These are phyloP conservation scores for Aeschynomene evenia DNA, from an alignment of 306 rosid genomes.

Conservation along the genomic window DNA sequence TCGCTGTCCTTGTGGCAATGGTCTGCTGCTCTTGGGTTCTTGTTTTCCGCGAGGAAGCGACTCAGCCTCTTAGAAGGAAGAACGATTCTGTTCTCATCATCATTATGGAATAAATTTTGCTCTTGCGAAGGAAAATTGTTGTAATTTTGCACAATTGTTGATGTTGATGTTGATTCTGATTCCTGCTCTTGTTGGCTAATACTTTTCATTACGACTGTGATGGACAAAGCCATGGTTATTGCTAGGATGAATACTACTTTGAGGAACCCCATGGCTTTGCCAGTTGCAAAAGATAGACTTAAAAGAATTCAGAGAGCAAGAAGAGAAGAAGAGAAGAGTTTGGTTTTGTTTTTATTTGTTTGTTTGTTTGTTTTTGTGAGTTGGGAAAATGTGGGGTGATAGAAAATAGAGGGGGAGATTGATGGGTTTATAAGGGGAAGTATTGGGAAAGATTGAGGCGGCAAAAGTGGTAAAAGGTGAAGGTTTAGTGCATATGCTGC, in stretches of 20 bases:
- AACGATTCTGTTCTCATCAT: background rate
- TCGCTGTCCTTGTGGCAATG: constrained; percentile 60
- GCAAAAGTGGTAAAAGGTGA: constrained; percentile 56
- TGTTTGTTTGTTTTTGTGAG: constrained; percentile 19
- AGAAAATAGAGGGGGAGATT: constrained; percentile 38
- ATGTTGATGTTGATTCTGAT: background rate
- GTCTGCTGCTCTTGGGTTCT: constrained; percentile 50
- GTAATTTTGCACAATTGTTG: background rate
- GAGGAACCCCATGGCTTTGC: constrained; percentile 64
- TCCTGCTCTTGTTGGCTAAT: constrained; percentile 27
- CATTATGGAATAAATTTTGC: background rate
- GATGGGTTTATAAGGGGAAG: constrained; percentile 51
- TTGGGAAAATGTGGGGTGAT: constrained; percentile 24
- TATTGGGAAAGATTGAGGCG: constrained; percentile 60
- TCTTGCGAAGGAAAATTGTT: background rate
- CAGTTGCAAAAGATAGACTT: background rate
- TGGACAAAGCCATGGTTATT: constrained; percentile 78
- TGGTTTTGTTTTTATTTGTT: too few species aligned
- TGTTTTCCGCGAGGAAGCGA: constrained; percentile 51
- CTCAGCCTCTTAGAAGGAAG: constrained; percentile 59
- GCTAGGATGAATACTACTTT: constrained; percentile 56
- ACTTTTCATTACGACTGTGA: constrained; percentile 51
- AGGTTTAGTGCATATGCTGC: constrained; percentile 19
- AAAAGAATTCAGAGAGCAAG: constrained; percentile 10
- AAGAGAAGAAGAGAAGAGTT: background rate